phyloP scores from a whole-genome alignment of 495 filamentous ascomycete species.

The Hyphodiscus hymeniophilus region DNA sequence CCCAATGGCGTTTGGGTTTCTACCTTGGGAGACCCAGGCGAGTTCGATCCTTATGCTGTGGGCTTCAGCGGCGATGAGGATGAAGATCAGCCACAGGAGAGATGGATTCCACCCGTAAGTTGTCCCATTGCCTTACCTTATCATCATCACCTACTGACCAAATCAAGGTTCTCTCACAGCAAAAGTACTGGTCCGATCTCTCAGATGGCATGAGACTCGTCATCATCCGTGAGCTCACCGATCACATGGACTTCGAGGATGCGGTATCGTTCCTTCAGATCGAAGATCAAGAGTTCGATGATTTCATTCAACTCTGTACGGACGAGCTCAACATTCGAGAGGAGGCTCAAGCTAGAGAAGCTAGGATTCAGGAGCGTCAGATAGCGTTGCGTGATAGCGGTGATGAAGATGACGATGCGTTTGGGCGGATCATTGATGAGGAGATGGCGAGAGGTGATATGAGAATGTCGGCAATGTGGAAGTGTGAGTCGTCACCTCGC shows the following conservation, averaged over 20 bases:
- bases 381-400: background rate
- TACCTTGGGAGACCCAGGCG: background rate
- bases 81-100: background rate
- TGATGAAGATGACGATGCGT: background rate
- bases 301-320: slow-evolving; percentile 1
- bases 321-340: background rate
- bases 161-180: background rate
- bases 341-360: background rate
- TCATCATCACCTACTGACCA: background rate
- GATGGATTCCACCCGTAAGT: background rate
- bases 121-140: background rate
- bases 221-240: slow-evolving; percentile 3
- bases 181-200: slow-evolving; percentile 8
- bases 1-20: background rate
- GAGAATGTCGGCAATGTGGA: too few relatives aligned
- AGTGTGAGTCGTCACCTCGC: too few relatives aligned
- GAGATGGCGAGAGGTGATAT: too few relatives aligned
- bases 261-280: background rate
- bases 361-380: background rate
- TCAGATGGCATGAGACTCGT: slow-evolving; percentile 9
- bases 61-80: background rate
- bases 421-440: background rate
- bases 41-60: background rate
- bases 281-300: background rate
- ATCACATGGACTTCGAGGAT: background rate